Conservation (phyloP, 441 rosid genomes). For the Croton laevigatus region DNA sequence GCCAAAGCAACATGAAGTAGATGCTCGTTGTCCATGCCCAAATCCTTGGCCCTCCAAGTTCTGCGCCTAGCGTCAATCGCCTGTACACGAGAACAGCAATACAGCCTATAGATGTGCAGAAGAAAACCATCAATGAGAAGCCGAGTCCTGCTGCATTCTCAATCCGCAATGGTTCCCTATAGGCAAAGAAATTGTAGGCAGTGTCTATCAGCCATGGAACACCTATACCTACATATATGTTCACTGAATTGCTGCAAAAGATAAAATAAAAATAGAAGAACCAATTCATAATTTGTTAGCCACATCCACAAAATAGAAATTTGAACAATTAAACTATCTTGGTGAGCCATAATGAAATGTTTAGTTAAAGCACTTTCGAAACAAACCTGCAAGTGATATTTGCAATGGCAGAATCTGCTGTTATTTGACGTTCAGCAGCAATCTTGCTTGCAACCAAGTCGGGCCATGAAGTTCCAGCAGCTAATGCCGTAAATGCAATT, state of each 20-base stretch:
- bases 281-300: background rate
- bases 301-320: no score
- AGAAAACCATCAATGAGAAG: conserved; percentile 81
- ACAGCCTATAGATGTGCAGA: conserved; percentile 71
- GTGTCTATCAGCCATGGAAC: conserved; percentile 90
- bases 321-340: background rate
- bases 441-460: conserved; percentile 95
- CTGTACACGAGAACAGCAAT: conserved; percentile 74
- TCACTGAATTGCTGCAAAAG: conserved; percentile 78
- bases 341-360: background rate
- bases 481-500: conserved; percentile 88
- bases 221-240: conserved; percentile 83
- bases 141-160: conserved; percentile 72
- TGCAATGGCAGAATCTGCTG: conserved; percentile 94
- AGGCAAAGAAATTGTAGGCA: conserved; percentile 64
- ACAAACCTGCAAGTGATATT: conserved; percentile 93
- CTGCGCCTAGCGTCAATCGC: conserved; percentile 74
- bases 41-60: conserved; percentile 81
- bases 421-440: conserved; percentile 86
- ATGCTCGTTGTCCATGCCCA: conserved; percentile 83
- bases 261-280: background rate
- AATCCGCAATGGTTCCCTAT: conserved; percentile 62
- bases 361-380: background rate
- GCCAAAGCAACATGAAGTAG: conserved; percentile 78
- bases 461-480: conserved; percentile 92